Conservation (phyloP, 306 rosid species). For the Ormosia semicastrata region DNA sequence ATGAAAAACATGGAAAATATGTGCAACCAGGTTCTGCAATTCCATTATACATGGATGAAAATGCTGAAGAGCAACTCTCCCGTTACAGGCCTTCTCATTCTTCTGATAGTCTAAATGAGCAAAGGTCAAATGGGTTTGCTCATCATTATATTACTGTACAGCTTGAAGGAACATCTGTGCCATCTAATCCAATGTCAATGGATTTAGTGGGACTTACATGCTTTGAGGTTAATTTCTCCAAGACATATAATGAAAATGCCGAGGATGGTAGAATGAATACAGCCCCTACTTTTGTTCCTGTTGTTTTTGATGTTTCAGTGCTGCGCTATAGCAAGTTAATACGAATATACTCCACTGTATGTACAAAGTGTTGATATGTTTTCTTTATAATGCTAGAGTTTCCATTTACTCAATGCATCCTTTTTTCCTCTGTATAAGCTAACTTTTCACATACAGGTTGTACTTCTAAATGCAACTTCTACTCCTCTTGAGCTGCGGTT, state of each 20-base stretch:
- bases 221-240: conserved; percentile 87
- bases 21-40: conserved; percentile 75
- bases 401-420: background rate
- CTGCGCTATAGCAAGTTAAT: conserved; percentile 83
- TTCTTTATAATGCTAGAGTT: conserved; percentile 13
- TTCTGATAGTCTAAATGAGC: conserved; percentile 65
- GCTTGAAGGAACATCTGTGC: conserved; percentile 80
- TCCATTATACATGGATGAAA: conserved; percentile 72
- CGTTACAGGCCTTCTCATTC: conserved; percentile 64
- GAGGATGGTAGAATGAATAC: conserved; percentile 37
- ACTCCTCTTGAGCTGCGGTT: conserved; percentile 85
- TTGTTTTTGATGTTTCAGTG: conserved; percentile 87
- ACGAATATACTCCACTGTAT: conserved; percentile 86
- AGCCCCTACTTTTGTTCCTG: conserved; percentile 71
- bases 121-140: conserved; percentile 56
- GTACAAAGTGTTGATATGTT: conserved; percentile 32
- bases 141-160: conserved; percentile 79
- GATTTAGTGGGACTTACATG: conserved; percentile 87
- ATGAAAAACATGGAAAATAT: conserved; percentile 44
- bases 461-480: conserved; percentile 78
- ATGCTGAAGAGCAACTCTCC: conserved; percentile 58
- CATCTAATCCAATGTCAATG: conserved; percentile 87
- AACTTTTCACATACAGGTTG: conserved; percentile 58
- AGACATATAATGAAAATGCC: conserved; percentile 40
- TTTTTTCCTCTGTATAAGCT: background rate